Base-by-base conservation (phyloP, 805 yeast species). In the Lachancea sp. region DNA sequence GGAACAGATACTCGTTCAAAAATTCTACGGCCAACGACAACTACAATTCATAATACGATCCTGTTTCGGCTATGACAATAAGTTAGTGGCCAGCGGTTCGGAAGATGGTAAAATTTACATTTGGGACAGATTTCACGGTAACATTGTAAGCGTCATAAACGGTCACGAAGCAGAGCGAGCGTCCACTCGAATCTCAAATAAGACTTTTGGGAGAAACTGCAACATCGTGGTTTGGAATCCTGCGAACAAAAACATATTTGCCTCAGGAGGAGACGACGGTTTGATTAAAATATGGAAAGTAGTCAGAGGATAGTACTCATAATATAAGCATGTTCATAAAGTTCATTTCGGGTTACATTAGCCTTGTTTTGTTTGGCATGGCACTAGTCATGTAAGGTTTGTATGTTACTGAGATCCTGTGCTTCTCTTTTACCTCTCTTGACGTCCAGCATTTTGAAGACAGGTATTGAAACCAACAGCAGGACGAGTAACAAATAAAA, bases 241-340 rank as follows among this genome's bases (percentile, higher is more conserved):
- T 1, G 55, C 50, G 1, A 53, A 65, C 33, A 63, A 67, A 41
- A 56, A 62, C 11, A 66, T 81, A 63, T 81, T 90, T 77, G 93
- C 88, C 6, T 81, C 91, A 17, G 89, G 88, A 33, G 87, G 95
- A 13, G 96, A 89, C 62, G 96, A 90, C 60, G 73, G 76, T 16
- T 63, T 72, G 8, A 81, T 87, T 3, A 78, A 79, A 46, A 72
- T 87, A 6, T 84, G 88, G 89, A 81, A 77, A n/a, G 59, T 63
- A 1, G 42, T 62, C 55, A 67, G 56, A 50, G 51, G 51, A 22
- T 22, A 22, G 11, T 3, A 20, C 17, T 5, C 8, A 16, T 11
- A 22, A 22, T 22, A 8, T 6, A 22, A 22, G 25, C 25, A 22
- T 22, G 25, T 22, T 22, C 4, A 4, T 4, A 22, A 6, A 22